Conservation (phyloP, 352 stramenopile genomes). For the Globisporangium acanthophoron region DNA sequence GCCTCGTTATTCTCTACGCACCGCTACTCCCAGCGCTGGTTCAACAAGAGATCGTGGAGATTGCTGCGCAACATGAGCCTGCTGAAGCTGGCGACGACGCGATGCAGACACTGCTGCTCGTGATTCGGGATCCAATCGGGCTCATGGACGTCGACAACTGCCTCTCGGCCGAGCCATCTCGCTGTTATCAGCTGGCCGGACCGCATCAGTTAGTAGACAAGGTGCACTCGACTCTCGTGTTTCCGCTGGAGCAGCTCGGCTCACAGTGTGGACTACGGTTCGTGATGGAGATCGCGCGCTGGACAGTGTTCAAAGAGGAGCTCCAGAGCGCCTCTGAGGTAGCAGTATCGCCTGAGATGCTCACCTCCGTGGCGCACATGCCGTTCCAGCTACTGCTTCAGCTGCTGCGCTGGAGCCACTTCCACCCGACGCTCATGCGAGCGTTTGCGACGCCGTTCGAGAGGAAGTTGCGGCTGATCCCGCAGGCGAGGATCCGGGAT, state of each 20-base stretch:
- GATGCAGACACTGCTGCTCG: constrained; percentile 11
- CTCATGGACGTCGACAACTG: constrained; percentile 4
- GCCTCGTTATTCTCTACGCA: constrained; percentile 12
- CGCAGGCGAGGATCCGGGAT: constrained; percentile 28
- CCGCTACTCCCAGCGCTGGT: background rate
- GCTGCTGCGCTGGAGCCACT: constrained; percentile 67
- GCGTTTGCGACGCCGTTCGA: constrained; percentile 34
- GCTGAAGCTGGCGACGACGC: background rate
- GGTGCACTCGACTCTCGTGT: constrained; percentile 6
- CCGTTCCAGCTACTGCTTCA: constrained; percentile 70
- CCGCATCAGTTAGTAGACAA: constrained; percentile 1
- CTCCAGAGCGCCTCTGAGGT: too few relatives aligned
- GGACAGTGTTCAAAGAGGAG: constrained; percentile 7
- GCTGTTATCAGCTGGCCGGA: background rate
- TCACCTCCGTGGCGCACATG: constrained; percentile 32
- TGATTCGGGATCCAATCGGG: constrained; percentile 7
- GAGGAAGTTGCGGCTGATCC: constrained; percentile 44
- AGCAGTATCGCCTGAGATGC: constrained; percentile 15
- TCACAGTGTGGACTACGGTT: constrained; percentile 51
- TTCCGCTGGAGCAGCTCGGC: constrained; percentile 33
- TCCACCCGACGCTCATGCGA: constrained; percentile 39
- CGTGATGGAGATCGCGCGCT: constrained; percentile 43
- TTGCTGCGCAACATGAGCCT: background rate
- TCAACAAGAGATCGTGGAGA: constrained; percentile 1
- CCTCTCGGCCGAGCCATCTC: background rate